Conservation (phyloP, 1,139 yeast genomes). For the Yarrowia galli region DNA sequence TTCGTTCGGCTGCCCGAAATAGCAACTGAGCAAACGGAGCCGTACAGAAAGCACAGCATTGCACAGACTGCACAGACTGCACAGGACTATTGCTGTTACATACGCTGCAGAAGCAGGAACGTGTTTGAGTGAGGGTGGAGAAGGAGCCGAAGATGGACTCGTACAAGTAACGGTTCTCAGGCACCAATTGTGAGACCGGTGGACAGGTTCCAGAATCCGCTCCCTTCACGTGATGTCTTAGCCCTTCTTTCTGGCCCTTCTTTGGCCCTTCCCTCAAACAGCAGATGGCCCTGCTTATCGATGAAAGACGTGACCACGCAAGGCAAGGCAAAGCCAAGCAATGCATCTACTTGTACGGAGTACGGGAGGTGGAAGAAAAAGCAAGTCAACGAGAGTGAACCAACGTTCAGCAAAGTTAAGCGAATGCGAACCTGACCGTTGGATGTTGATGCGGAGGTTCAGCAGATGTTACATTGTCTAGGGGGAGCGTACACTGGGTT, state of each 20-base stretch:
- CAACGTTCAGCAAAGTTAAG: background rate
- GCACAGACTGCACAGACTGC: too few relatives aligned
- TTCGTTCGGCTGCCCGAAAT: background rate
- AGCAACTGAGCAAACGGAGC: background rate
- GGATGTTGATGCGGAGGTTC: background rate
- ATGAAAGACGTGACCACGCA: background rate
- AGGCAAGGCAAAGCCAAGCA: background rate
- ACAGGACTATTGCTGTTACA: too few relatives aligned
- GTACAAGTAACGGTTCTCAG: too few relatives aligned
- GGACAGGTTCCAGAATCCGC: too few relatives aligned
- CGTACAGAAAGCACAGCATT: too few relatives aligned
- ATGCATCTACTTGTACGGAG: background rate
- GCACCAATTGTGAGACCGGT: too few relatives aligned
- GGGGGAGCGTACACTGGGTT: too few relatives aligned
- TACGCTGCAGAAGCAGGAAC: too few relatives aligned
- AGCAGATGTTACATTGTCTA: too few relatives aligned
- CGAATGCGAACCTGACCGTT: background rate
- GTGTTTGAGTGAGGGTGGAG: too few relatives aligned
- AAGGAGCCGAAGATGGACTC: too few relatives aligned
- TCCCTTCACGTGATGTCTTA: slow-evolving; percentile 9
- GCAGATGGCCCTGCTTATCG: slow-evolving; percentile 31
- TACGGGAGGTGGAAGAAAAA: background rate
- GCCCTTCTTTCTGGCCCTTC: too few relatives aligned
- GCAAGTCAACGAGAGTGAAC: background rate
- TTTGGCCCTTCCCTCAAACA: background rate